Evolutionary conservation across 1,139 yeast genomes (phyloP).

Genomic region (Petasospora fabianii): DNA sequence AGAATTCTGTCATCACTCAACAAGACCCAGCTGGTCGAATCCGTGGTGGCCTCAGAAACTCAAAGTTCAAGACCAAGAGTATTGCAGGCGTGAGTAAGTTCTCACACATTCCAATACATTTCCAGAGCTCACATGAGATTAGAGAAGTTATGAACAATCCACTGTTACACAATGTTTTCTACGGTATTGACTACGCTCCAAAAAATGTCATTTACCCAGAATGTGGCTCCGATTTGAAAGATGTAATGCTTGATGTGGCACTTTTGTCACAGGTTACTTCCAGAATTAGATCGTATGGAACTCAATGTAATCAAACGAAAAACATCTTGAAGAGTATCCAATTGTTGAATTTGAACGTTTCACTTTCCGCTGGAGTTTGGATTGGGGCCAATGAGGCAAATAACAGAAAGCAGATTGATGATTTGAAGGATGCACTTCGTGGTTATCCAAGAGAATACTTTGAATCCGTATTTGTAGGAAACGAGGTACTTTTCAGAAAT

Average conservation of each 20-base stretch:
- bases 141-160: constrained; percentile 33
- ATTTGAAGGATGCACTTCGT: constrained; percentile 40
- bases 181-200: constrained; percentile 64
- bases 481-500: constrained; percentile 57
- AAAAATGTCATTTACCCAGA: constrained; percentile 41
- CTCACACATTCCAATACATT: constrained; percentile 31
- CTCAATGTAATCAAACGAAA: constrained; percentile 59
- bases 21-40: neutral
- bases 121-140: constrained; percentile 32
- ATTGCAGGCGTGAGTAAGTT: constrained; percentile 25
- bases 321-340: constrained; percentile 51
- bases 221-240: constrained; percentile 48
- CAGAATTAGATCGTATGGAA: constrained; percentile 56
- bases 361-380: constrained; percentile 64
- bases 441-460: constrained; percentile 45
- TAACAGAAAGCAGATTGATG: constrained; percentile 41
- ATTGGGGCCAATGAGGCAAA: constrained; percentile 42
- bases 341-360: constrained; percentile 48
- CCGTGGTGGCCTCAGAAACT: constrained; percentile 9
- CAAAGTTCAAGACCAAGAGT: constrained; percentile 11
- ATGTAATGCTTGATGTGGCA: constrained; percentile 53
- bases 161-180: constrained; percentile 38
- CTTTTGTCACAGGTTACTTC: constrained; percentile 55
- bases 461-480: constrained; percentile 56
- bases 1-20: neutral